A percentile compares a stretch with the other conserved stretches of the same genome.
Conservation (phyloP, 352 stramenopile genomes). For the Phytophthora tentaculata region DNA sequence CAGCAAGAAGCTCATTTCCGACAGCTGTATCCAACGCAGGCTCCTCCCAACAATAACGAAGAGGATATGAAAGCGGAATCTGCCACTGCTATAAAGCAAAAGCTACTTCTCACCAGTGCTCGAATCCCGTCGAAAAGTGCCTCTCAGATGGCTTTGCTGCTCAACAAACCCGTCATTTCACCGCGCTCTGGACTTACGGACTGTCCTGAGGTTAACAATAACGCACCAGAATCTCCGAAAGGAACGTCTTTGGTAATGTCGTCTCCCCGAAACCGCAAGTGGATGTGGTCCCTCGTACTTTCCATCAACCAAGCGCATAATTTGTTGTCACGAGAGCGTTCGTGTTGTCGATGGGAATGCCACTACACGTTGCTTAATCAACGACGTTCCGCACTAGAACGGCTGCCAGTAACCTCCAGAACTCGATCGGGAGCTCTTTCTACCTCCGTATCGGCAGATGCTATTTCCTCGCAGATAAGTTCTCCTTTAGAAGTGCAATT, state of each 20-base stretch:
- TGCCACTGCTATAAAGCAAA: slow-evolving; percentile 36
- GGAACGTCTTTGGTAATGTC: slow-evolving; percentile 21
- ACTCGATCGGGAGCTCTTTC: slow-evolving; percentile 2
- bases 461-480: slow-evolving; percentile 10
- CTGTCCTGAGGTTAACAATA: slow-evolving; percentile 1
- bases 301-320: slow-evolving; percentile 71
- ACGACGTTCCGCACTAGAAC: slow-evolving; percentile 64
- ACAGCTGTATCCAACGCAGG: slow-evolving; percentile 10
- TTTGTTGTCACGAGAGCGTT: slow-evolving; percentile 58
- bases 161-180: slow-evolving; percentile 57
- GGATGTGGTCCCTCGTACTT: slow-evolving; percentile 61
- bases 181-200: slow-evolving; percentile 42
- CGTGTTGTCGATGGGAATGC: slow-evolving; percentile 75
- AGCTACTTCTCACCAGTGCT: slow-evolving; percentile 30
- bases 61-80: slow-evolving; percentile 12
- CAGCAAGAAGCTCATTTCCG: slow-evolving; percentile 38
- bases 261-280: slow-evolving; percentile 39
- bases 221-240: not conserved
- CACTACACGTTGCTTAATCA: slow-evolving; percentile 69
- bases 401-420: slow-evolving; percentile 15
- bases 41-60: slow-evolving; percentile 9
- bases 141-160: slow-evolving; percentile 52
- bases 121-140: slow-evolving; percentile 40
- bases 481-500: slow-evolving; percentile 49
- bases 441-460: slow-evolving; percentile 1